phyloP scores from a whole-genome alignment of 2,329 filamentous ascomycete species.

The Diplodia intermedia region DNA sequence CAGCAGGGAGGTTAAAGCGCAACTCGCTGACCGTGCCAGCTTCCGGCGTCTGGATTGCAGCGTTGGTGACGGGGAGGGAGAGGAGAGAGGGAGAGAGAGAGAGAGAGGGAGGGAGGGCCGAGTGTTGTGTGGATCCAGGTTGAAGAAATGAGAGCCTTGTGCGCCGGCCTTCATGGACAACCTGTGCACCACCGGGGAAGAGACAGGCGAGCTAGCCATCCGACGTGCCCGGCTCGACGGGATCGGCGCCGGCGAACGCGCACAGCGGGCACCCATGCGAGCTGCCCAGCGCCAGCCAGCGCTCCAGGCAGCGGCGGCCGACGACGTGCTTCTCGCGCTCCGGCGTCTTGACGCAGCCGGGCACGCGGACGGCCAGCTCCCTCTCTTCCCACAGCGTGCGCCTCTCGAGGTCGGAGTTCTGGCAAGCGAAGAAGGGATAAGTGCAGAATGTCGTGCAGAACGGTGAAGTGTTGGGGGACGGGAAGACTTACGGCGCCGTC shows the following conservation, averaged over 20 bases:
- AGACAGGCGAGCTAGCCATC: neutral
- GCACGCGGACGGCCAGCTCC: constrained; percentile 15
- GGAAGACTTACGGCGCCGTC: neutral
- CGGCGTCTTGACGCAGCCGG: neutral
- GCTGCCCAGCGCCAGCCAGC: constrained; percentile 24
- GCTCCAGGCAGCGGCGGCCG: constrained; percentile 3
- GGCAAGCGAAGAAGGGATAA: neutral
- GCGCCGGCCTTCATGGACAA: too few relatives aligned
- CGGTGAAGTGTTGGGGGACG: neutral
- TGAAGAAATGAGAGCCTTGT: constrained; percentile 74
- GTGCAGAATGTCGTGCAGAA: neutral
- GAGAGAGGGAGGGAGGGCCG: constrained; percentile 72
- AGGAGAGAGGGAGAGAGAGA: too few relatives aligned
- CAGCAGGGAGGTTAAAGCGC: constrained; percentile 77
- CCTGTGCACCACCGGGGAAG: neutral
- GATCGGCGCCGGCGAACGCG: constrained; percentile 46
- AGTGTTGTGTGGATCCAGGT: constrained; percentile 91
- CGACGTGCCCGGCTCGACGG: neutral
- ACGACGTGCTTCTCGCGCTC: neutral
- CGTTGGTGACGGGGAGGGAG: constrained; percentile 56
- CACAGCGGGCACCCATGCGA: constrained; percentile 35
- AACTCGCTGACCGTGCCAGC: constrained; percentile 75
- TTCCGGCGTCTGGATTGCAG: constrained; percentile 39
- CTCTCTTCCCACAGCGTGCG: constrained; percentile 24
- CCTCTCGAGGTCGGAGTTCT: constrained; percentile 7